Conservation (phyloP, 768 basidiomycete species). For the Collybiopsis luxurians region DNA sequence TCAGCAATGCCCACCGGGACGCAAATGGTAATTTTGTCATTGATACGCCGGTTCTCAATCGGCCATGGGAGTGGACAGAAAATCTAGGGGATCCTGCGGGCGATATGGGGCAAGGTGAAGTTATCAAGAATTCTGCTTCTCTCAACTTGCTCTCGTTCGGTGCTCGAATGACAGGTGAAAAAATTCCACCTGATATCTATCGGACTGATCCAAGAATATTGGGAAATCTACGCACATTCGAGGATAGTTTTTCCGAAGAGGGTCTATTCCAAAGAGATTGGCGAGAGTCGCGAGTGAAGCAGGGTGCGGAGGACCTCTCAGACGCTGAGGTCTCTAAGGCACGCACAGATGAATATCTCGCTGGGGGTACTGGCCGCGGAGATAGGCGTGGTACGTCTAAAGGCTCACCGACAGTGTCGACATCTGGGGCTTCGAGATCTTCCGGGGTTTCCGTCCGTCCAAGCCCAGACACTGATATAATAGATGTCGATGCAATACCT, state of each 20-base stretch:
- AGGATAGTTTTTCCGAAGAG: conserved; percentile 62
- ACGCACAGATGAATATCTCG: neutral
- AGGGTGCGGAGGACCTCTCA: conserved; percentile 27
- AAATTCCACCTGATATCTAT: conserved; percentile 31
- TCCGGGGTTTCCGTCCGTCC: conserved; percentile 48
- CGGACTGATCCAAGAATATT: conserved; percentile 31
- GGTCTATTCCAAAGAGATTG: conserved; percentile 72
- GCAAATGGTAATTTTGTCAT: conserved; percentile 45
- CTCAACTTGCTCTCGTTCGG: conserved; percentile 72
- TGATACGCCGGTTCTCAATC: conserved; percentile 58
- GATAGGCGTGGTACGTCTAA: conserved; percentile 26
- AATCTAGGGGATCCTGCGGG: conserved; percentile 59
- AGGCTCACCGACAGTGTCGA: conserved; percentile 36
- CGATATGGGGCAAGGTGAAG: conserved; percentile 31
- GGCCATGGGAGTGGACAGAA: conserved; percentile 88
- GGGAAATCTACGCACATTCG: conserved; percentile 54
- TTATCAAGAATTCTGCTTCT: conserved; percentile 66
- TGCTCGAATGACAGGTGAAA: conserved; percentile 64
- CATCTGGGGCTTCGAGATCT: conserved; percentile 39
- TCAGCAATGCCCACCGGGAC: conserved; percentile 60
- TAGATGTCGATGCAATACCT: conserved; percentile 41
- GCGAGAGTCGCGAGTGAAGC: conserved; percentile 62
- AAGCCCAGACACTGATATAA: conserved; percentile 49
- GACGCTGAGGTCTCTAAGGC: neutral
- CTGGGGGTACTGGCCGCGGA: too few relatives aligned